Evolutionary conservation across 225 moss, liverwort and hornwort genomes (phyloP).

Genomic region (Ulota crispa): DNA sequence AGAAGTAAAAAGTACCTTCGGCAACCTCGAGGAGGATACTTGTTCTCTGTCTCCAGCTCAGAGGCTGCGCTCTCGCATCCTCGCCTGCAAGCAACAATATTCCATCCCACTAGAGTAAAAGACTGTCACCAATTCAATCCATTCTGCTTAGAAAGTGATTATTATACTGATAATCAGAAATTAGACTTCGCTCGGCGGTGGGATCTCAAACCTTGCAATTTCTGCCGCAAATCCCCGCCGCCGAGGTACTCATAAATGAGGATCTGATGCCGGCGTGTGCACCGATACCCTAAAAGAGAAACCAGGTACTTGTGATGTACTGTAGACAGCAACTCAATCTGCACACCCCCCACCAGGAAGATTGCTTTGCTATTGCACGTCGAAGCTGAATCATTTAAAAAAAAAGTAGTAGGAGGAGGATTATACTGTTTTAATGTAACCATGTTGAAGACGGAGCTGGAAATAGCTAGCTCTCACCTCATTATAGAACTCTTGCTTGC

Average conservation of each 20-base stretch:
- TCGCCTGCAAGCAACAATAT: neutral
- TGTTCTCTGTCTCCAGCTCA: slow-evolving; percentile 5
- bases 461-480: slow-evolving; percentile 20
- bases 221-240: slow-evolving; percentile 29
- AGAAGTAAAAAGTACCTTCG: neutral
- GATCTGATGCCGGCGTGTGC: slow-evolving; percentile 24
- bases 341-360: neutral
- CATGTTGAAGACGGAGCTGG: no score
- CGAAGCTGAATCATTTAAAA: no score
- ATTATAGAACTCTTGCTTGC: slow-evolving; percentile 33
- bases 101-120: neutral
- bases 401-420: no score
- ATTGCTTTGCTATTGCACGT: no score
- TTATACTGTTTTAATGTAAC: no score
- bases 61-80: neutral
- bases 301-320: slow-evolving; percentile 51
- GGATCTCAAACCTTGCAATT: slow-evolving; percentile 10
- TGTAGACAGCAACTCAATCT: slow-evolving; percentile 53
- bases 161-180: no score
- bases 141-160: no score
- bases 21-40: slow-evolving; percentile 8
- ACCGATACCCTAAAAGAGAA: slow-evolving; percentile 48
- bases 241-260: slow-evolving; percentile 47
- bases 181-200: neutral
- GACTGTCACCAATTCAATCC: neutral